Base-by-base conservation (phyloP, 306 rosid genomes). In the Cicer cuneatum region DNA sequence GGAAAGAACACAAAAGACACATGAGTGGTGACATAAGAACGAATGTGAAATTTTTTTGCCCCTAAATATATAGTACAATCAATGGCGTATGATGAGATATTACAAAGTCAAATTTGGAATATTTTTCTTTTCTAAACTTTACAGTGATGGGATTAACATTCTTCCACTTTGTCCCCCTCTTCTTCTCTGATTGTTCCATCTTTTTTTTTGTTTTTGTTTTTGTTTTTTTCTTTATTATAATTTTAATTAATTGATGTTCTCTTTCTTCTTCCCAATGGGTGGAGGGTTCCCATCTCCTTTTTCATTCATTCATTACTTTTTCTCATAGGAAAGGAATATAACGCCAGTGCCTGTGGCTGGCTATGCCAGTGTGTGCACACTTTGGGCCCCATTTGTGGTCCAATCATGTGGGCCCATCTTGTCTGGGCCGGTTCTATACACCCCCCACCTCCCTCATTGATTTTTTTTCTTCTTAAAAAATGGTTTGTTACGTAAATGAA, bases 81-180 rank as follows among this genome's bases (percentile, higher is more conserved):
- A 91, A 87, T 75, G 87, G 89, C 65, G 78, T 63, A 91, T 89
- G 94, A 89, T 89, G 92, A 84, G 83, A 56, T 72, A 71, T 78
- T 79, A 66, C 40, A 88, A 89, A 93, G 98, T 93, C 98, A 93
- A 91, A 89, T 84, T 84, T 88, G 83, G 89, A 85, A 81, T 83
- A 81, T 80, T 77, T 77, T 77, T 80, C 82, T 86, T 87, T 89
- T 74, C 41, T 80, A 71, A 85, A 88, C 96, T 88, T 89, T 93
- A 83, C 89, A 78, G 71, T 85, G 90, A 93, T 89, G 89, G 85
- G 87, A 93, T 89, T 88, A 91, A 87, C 97, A 89, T 93, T 78
- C 96, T 74, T 93, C 98, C 98, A 89, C 98, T 93, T 89, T 93
- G 98, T 91, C 98, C 89, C 97, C 91, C 78, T 86, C 68, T 78